Percentiles rank a stretch among this genome's conserved stretches.
These are phyloP conservation scores for Coemansia sp. DNA, from an alignment of 192 early-diverging fungal species.

Conservation along the genomic window DNA sequence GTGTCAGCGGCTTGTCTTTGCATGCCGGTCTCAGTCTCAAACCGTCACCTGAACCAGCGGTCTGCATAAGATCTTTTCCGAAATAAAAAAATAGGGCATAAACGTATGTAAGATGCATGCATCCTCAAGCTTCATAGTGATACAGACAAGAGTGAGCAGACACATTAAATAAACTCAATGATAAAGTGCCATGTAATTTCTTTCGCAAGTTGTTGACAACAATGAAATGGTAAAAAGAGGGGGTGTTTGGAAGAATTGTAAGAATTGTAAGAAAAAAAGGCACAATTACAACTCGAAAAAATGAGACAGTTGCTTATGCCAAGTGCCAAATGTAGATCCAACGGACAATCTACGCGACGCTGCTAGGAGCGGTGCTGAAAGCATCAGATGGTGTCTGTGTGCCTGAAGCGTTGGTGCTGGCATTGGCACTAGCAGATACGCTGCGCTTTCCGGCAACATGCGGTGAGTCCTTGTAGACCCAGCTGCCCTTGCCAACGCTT, in stretches of 20 bases:
- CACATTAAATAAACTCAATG: too few species aligned
- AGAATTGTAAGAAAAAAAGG: too few species aligned
- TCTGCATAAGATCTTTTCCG: neutral
- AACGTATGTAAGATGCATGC: neutral
- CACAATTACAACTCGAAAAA: too few species aligned
- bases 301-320: neutral
- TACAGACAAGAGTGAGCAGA: neutral
- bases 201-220: too few species aligned
- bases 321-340: too few species aligned
- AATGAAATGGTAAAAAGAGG: neutral
- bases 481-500: constrained; percentile 49
- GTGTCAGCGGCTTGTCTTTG: neutral
- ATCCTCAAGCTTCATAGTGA: neutral
- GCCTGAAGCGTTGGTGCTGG: constrained; percentile 23
- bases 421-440: neutral
- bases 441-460: constrained; percentile 13
- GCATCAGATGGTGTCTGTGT: constrained; percentile 52
- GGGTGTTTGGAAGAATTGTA: too few species aligned
- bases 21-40: neutral
- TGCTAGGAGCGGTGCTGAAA: constrained; percentile 47
- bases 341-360: constrained; percentile 17
- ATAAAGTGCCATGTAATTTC: too few species aligned
- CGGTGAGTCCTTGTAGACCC: constrained; percentile 40
- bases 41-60: neutral
- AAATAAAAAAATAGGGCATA: neutral